phyloP scores from a whole-genome alignment of 2,329 filamentous ascomycete genomes.

The Raffaelea deltoideospora region DNA sequence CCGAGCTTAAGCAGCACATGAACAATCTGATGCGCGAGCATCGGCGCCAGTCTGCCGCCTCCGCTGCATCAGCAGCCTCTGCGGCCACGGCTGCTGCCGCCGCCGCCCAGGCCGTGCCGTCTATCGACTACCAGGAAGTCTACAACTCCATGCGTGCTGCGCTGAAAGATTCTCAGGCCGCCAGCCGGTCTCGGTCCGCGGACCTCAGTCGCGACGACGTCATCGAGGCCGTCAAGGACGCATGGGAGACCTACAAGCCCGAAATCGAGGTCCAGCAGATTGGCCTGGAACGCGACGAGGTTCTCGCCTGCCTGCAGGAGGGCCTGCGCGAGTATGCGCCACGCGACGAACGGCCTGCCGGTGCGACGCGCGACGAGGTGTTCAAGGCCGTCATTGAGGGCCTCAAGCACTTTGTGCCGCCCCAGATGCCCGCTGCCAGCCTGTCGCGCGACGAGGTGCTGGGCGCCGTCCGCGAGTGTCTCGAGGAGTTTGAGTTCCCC shows the following conservation, averaged over 20 bases:
- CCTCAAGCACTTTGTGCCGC: constrained; percentile 64
- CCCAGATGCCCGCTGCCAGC: constrained; percentile 45
- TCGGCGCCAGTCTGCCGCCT: constrained; percentile 50
- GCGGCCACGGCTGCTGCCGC: constrained; percentile 18
- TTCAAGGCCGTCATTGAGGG: constrained; percentile 76
- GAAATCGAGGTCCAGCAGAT: constrained; percentile 85
- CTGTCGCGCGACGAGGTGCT: constrained; percentile 74
- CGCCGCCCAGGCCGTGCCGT: constrained; percentile 38
- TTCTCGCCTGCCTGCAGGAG: constrained; percentile 73
- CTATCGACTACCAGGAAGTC: constrained; percentile 67
- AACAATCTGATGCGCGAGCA: constrained; percentile 65
- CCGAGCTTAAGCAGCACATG: constrained; percentile 73
- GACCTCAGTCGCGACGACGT: constrained; percentile 68
- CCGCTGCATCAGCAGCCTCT: too few relatives aligned
- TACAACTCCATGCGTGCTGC: constrained; percentile 74
- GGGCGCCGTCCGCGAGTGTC: constrained; percentile 66
- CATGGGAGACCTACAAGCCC: constrained; percentile 88
- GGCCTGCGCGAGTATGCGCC: constrained; percentile 64
- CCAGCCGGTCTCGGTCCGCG: constrained; percentile 27
- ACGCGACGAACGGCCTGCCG: constrained; percentile 33
- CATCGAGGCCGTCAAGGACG: constrained; percentile 71
- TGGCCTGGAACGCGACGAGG: constrained; percentile 78
- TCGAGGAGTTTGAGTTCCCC: constrained; percentile 72
- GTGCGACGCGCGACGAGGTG: constrained; percentile 69
- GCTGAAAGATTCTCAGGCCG: constrained; percentile 43